These are phyloP conservation scores for Solanum chmielewskii DNA, from an alignment of 257 asterid genomes.

Conservation along the genomic window DNA sequence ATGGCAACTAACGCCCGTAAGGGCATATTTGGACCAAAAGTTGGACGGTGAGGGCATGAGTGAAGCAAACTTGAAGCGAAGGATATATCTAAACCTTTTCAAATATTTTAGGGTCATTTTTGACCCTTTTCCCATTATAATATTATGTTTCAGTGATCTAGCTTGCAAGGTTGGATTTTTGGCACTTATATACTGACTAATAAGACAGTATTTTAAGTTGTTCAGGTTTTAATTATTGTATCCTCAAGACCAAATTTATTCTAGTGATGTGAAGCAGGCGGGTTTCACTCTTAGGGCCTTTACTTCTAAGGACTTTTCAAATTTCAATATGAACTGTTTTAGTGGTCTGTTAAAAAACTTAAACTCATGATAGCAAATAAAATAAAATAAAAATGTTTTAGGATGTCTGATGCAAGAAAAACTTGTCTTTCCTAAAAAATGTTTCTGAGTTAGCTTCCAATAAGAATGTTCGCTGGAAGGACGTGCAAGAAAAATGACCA, in stretches of 20 bases:
- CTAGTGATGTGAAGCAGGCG: neutral
- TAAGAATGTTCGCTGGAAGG: too few relatives aligned
- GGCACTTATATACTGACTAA: neutral
- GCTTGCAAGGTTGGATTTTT: neutral
- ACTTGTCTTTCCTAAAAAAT: too few relatives aligned
- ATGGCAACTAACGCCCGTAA: too few relatives aligned
- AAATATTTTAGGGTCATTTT: too few relatives aligned
- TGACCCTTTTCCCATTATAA: neutral
- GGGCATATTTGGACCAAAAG: too few relatives aligned
- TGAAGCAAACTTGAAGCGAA: too few relatives aligned
- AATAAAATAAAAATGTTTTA: neutral
- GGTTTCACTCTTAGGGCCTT: neutral
- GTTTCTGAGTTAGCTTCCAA: too few relatives aligned
- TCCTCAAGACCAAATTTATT: neutral
- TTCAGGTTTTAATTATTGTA: neutral
- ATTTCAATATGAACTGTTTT: neutral
- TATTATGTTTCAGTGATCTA: neutral
- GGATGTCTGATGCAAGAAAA: too few relatives aligned
- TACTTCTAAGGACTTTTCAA: neutral
- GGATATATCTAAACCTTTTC: too few relatives aligned
- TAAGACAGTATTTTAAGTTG: neutral
- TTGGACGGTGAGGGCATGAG: too few relatives aligned
- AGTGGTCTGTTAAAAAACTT: neutral
- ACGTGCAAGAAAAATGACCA: constrained; percentile 37
- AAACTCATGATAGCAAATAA: neutral